phyloP scores from a whole-genome alignment of 1,284 basidiomycete species.

The Rhodotorula mucilaginosa region DNA sequence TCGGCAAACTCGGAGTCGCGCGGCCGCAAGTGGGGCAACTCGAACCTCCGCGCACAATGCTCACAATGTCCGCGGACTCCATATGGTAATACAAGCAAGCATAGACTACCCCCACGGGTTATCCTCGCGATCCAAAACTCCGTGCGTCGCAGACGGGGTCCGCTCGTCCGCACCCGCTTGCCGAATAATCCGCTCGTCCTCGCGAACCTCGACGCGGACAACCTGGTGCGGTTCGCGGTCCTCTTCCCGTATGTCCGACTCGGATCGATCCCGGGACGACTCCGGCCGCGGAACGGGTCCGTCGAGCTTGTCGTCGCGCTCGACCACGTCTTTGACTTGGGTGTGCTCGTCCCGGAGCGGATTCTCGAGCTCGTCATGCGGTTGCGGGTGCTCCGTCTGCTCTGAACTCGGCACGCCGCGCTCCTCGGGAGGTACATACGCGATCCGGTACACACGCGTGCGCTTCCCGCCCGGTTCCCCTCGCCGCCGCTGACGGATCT shows the following conservation, averaged over 20 bases:
- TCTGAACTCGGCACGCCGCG: not conserved
- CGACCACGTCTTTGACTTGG: slow-evolving; percentile 4
- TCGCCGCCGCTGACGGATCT: slow-evolving; percentile 53
- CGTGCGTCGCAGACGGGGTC: not conserved
- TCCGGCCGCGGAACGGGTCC: slow-evolving; percentile 5
- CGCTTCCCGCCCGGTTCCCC: slow-evolving; percentile 31
- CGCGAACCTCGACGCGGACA: slow-evolving; percentile 20
- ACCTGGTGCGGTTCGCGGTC: slow-evolving; percentile 5
- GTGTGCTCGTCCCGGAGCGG: slow-evolving; percentile 3
- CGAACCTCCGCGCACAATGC: too few relatives aligned
- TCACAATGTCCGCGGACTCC: too few relatives aligned
- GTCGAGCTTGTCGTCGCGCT: slow-evolving; percentile 7
- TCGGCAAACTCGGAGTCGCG: too few relatives aligned
- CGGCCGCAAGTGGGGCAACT: too few relatives aligned
- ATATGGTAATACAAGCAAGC: not conserved
- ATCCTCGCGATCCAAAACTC: not conserved
- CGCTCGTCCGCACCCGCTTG: slow-evolving; percentile 18
- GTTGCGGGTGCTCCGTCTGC: not conserved
- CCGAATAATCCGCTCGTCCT: slow-evolving; percentile 6
- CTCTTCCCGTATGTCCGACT: not conserved
- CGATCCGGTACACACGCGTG: slow-evolving; percentile 30
- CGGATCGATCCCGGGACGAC: not conserved
- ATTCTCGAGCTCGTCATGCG: slow-evolving; percentile 1
- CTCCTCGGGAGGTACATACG: slow-evolving; percentile 14
- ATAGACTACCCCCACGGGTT: slow-evolving; percentile 5